A percentile compares a stretch with the other conserved stretches of the same genome.
These are phyloP conservation scores for Ogataea hybrid DNA, from an alignment of 1,139 yeast genomes.

Conservation along the genomic window DNA sequence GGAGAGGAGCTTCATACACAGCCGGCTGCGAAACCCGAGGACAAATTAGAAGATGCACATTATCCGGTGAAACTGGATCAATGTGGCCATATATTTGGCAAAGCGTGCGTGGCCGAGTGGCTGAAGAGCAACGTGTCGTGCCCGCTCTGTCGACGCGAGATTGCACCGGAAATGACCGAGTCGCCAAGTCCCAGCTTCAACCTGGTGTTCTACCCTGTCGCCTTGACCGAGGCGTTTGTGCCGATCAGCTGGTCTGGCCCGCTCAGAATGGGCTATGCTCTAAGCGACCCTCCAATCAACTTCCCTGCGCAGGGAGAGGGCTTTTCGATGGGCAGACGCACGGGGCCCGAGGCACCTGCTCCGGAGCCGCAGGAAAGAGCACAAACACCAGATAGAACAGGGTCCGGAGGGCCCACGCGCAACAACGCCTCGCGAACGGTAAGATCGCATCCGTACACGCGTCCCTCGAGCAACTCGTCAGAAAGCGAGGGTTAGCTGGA, in stretches of 20 bases:
- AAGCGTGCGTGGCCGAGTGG: constrained; percentile 34
- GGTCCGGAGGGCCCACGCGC: constrained; percentile 21
- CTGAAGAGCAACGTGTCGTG: constrained; percentile 29
- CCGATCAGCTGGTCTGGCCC: constrained; percentile 32
- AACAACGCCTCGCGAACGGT: constrained; percentile 8
- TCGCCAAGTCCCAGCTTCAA: constrained; percentile 2
- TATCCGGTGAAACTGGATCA: constrained; percentile 30
- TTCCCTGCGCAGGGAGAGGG: constrained; percentile 29
- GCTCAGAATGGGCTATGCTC: constrained; percentile 16
- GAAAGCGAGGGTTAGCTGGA: neutral
- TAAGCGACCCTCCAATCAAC: constrained; percentile 29
- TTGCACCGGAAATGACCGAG: constrained; percentile 24
- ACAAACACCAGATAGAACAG: constrained; percentile 3
- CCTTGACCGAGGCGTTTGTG: constrained; percentile 29
- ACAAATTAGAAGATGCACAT: constrained; percentile 19
- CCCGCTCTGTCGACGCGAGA: constrained; percentile 33
- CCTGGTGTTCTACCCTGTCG: constrained; percentile 24
- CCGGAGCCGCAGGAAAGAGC: constrained; percentile 3
- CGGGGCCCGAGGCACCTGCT: constrained; percentile 22
- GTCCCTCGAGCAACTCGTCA: constrained; percentile 13
- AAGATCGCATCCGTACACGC: constrained; percentile 18
- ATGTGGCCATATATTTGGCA: constrained; percentile 33
- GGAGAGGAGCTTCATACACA: constrained; percentile 2
- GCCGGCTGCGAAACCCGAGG: constrained; percentile 1
- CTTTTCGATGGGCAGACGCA: constrained; percentile 27